Base-by-base conservation (phyloP, 495 filamentous ascomycete genomes). In the Neurospora sp. region DNA sequence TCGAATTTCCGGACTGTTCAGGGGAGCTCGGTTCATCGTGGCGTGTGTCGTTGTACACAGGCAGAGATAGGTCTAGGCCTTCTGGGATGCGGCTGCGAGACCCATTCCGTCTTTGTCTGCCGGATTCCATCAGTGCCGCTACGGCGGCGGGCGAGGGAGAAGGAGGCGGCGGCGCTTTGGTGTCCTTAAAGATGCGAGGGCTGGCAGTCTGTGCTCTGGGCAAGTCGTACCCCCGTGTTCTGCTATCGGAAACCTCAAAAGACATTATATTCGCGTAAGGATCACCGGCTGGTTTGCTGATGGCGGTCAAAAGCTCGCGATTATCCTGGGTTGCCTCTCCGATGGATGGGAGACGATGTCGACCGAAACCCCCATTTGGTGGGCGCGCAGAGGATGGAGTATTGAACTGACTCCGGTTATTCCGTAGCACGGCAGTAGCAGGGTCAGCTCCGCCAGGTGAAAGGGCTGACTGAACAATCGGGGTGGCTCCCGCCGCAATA, bases 381-480 rank as follows among this genome's bases (percentile, higher is more conserved):
- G 93, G 91, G 40, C 92, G 86, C 5, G 92, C 92, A 39, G 91
- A 91, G 71, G 90, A 88, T 0, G 92, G 91, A 14, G 92, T 90
- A 74, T 87, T 88, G 65, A 88, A 83, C 27, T 80, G 79, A 75
- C 85, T 89, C 35, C 84, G 82, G 74, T 84, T 83, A 61, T 89
- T 88, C 74, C 90, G 87, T 46, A 90, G 83, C 74, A 92, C 91
- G 4, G 91, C 91, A 7, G 87, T 88, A 10, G 87, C 86, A n/a
- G 91, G 85, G 59, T 89, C 86, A 46, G 75, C 78, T n/a, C 89
- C 91, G 42, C 87, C 85, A 3, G 93, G 92, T 37, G 93, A 93
- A 39, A 96, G 83, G 12, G 94, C 96, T 44, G 95, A 97, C 74
- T 98, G 93, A 4, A 93, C 91, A 78, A 98, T 98, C 2, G 96